These are phyloP conservation scores for Trichoderma citrinoviride DNA, from an alignment of 2,329 filamentous ascomycete species.

Conservation along the genomic window DNA sequence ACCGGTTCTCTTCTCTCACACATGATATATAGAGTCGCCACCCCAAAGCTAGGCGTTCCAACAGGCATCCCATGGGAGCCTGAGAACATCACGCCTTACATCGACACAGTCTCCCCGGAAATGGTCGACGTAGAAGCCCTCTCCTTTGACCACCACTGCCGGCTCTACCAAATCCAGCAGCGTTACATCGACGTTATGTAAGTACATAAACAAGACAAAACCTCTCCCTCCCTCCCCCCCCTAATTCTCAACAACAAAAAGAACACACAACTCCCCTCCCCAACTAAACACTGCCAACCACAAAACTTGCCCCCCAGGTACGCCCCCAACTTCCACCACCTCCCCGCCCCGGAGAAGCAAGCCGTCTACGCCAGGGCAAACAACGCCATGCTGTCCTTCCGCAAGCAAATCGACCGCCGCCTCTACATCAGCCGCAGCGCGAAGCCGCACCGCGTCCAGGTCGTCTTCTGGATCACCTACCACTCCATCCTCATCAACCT, in stretches of 20 bases:
- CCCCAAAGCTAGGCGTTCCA: conserved; percentile 3
- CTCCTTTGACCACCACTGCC: conserved; percentile 16
- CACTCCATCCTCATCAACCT: conserved; percentile 14
- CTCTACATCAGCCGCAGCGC: conserved; percentile 14
- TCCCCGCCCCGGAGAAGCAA: neutral
- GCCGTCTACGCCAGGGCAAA: conserved; percentile 9
- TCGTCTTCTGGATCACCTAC: conserved; percentile 20
- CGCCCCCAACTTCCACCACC: neutral
- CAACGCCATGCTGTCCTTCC: neutral
- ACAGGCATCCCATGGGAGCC: conserved; percentile 5
- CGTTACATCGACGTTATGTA: conserved; percentile 12
- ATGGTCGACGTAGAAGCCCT: neutral
- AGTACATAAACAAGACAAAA: neutral
- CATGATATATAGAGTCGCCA: neutral
- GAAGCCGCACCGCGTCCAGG: conserved; percentile 3
- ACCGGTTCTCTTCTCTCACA: neutral
- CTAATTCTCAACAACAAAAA: no score
- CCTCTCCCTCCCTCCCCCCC: no score
- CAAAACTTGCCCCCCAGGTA: neutral
- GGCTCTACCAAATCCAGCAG: neutral
- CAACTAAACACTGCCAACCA: no score
- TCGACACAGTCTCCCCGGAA: conserved; percentile 6
- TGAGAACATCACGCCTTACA: conserved; percentile 10
- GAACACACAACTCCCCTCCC: no score
- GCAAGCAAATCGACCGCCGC: conserved; percentile 15